These are phyloP conservation scores for Fusarium sp. DNA, from an alignment of 2,329 filamentous ascomycete genomes.

Conservation along the genomic window DNA sequence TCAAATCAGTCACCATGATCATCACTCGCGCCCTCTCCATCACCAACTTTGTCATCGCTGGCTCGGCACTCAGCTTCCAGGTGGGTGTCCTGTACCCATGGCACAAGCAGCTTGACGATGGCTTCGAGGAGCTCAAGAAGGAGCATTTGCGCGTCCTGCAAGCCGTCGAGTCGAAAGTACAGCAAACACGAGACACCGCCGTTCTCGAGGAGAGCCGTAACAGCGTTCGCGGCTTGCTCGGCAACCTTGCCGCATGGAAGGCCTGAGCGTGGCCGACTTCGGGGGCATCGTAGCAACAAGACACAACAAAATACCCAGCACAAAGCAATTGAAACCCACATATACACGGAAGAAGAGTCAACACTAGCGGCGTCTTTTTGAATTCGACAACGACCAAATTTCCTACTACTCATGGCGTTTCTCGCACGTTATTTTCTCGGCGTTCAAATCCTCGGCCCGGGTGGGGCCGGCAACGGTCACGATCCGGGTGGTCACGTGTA, in stretches of 20 bases:
- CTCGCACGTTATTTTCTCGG: conserved; percentile 20
- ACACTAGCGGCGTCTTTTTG: neutral
- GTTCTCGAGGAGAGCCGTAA: conserved; percentile 27
- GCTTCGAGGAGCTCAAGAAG: conserved; percentile 55
- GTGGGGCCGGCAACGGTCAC: conserved; percentile 31
- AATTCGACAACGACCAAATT: neutral
- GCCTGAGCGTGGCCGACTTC: conserved; percentile 34
- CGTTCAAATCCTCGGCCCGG: conserved; percentile 24
- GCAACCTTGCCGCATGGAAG: conserved; percentile 32
- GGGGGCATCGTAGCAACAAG: conserved; percentile 14
- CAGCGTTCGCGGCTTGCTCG: conserved; percentile 24
- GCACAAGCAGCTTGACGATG: conserved; percentile 72
- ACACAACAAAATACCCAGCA: neutral
- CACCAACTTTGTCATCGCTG: conserved; percentile 69
- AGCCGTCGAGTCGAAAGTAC: conserved; percentile 21
- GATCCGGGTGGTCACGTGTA: conserved; percentile 33
- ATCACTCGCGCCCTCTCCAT: conserved; percentile 43
- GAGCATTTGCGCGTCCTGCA: conserved; percentile 39
- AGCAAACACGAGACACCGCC: conserved; percentile 9
- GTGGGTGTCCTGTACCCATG: conserved; percentile 77
- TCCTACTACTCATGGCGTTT: conserved; percentile 19
- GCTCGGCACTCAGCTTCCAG: conserved; percentile 72
- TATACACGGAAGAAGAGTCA: neutral
- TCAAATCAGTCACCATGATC: conserved; percentile 30
- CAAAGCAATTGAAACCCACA: neutral